A percentile compares a stretch with the other conserved stretches of the same genome.
Conservation (phyloP, 2,329 filamentous ascomycete genomes). For the Delphinella strobiligena region DNA sequence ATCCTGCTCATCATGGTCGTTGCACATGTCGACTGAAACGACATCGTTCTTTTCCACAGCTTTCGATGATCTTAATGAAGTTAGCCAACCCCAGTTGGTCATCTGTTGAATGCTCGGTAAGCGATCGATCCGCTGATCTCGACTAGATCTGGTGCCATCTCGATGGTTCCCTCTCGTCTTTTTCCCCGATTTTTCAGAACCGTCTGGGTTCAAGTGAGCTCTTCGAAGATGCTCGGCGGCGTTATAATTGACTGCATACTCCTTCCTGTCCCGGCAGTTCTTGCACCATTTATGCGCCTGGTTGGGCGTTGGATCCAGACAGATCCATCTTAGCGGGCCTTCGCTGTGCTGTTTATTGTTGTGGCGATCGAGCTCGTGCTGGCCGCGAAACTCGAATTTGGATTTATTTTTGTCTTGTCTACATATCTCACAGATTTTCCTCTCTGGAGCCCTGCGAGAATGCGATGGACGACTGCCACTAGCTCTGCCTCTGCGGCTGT, state of each 20-base stretch:
- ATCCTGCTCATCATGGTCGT: too few relatives aligned
- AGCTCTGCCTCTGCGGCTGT: too few relatives aligned
- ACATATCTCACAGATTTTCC: background rate
- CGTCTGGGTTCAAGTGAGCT: background rate
- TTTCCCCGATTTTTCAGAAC: background rate
- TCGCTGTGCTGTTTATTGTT: slow-evolving; percentile 52
- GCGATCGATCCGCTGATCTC: too few relatives aligned
- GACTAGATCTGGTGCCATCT: too few relatives aligned
- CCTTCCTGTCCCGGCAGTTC: slow-evolving; percentile 62
- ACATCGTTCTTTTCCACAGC: too few relatives aligned
- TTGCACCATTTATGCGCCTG: slow-evolving; percentile 71
- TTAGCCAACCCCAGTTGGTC: too few relatives aligned
- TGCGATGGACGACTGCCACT: background rate
- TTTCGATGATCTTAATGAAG: too few relatives aligned
- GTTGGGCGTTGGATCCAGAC: slow-evolving; percentile 46
- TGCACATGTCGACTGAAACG: too few relatives aligned
- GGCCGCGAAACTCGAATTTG: slow-evolving; percentile 57
- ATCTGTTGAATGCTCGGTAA: too few relatives aligned
- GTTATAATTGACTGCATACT: slow-evolving; percentile 88
- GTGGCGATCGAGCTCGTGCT: slow-evolving; percentile 55
- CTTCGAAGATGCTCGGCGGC: slow-evolving; percentile 81
- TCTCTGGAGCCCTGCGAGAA: background rate
- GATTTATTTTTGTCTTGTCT: slow-evolving; percentile 25
- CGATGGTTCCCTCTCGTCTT: background rate
- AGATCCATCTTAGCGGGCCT: slow-evolving; percentile 50